Evolutionary conservation across 192 early-diverging fungal species (phyloP).

Genomic region (Rhizophagus prolifer): DNA sequence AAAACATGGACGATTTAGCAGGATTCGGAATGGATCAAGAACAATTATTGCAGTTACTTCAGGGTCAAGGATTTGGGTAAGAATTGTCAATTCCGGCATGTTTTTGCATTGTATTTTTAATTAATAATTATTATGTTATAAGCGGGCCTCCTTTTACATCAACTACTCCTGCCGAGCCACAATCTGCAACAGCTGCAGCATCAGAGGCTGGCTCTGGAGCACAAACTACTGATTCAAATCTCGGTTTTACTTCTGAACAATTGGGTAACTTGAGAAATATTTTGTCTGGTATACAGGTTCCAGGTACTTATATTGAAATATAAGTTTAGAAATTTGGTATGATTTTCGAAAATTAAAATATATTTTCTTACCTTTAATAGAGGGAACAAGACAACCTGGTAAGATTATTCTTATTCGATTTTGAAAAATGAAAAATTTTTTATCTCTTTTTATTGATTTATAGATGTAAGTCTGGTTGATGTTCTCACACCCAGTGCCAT

Average conservation of each 20-base stretch:
- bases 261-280: slow-evolving; percentile 47
- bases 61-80: slow-evolving; percentile 27
- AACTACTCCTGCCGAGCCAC: slow-evolving; percentile 28
- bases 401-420: neutral
- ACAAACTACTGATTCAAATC: slow-evolving; percentile 13
- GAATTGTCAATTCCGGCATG: neutral
- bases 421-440: neutral
- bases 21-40: slow-evolving; percentile 26
- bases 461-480: slow-evolving; percentile 41
- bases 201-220: slow-evolving; percentile 13
- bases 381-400: slow-evolving; percentile 16
- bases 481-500: slow-evolving; percentile 43
- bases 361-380: slow-evolving; percentile 4
- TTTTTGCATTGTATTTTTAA: neutral
- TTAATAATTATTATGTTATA: neutral
- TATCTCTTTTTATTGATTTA: neutral
- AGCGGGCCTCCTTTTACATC: slow-evolving; percentile 9
- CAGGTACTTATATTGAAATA: slow-evolving; percentile 27
- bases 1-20: slow-evolving; percentile 25
- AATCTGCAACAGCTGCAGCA: slow-evolving; percentile 16
- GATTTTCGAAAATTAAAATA: neutral
- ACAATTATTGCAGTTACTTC: slow-evolving; percentile 22
- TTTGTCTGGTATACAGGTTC: slow-evolving; percentile 44
- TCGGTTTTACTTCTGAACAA: slow-evolving; percentile 41
- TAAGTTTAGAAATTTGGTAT: no score